Evolutionary conservation across 805 yeast species (phyloP), one percentile per base, ranked within the genome.

Genomic region (Lipomyces orientalis): DNA sequence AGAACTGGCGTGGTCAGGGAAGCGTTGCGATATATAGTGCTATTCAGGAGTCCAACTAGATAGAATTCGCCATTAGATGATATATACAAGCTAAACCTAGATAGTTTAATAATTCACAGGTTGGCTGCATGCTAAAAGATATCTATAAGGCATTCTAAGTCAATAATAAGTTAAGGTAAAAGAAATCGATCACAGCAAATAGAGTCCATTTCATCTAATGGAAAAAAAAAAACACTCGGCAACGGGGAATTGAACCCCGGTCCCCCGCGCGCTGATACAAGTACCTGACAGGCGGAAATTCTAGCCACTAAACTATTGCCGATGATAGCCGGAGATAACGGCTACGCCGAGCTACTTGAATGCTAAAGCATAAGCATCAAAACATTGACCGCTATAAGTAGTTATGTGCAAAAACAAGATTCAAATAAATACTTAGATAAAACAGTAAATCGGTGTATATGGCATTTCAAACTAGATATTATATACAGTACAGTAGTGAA

Each of bases 271-370:
- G 62, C 63, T 60, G 63, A 14, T 54, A n/a, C 34, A 1, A 1
- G 6, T 52, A 52, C 34, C 55, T 75, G 76, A 74, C 76, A 74
- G 76, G 76, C 76, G 76, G 77, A 66, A 68, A 74, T 74, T 75
- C 76, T 74, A 73, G 76, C 76, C 76, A 74, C 77, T 74, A 74
- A 74, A 74, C 76, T 74, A 74, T 74, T 74, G 68, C 76, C 75
- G 76, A 74, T n/a, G 2, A 6, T 25, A n/a, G n/a, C n/a, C n/a
- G n/a, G n/a, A n/a, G n/a, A n/a, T n/a, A n/a, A 43, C 14, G 16
- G 16, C 7, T 25, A 3, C 2, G 29, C 29, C 29, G 29, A 2
- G 29, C 3, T 35, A 4, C 43, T 12, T 16, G 12, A 12, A 37
- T 37, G 14, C 43, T 1, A 37, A 12, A 2, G n/a, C 4, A 37